A percentile compares a stretch with the other conserved stretches of the same genome.
phyloP scores from a whole-genome alignment of 2,329 filamentous ascomycete genomes.

The Aspergillus sp. region DNA sequence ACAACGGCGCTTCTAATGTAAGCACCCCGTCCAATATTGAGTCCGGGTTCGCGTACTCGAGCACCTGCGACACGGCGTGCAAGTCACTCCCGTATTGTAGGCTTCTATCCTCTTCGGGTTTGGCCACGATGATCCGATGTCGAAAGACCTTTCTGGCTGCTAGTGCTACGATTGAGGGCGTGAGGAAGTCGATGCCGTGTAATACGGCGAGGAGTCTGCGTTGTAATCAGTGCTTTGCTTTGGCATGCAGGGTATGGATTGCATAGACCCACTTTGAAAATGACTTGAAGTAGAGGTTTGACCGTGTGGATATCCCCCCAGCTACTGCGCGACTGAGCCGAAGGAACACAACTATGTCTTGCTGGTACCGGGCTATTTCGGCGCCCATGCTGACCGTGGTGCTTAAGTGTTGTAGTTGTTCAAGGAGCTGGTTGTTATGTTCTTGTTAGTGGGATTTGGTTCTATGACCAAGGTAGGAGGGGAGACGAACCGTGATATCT shows the following conservation, averaged over 20 bases:
- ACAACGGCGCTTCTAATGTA: slow-evolving; percentile 60
- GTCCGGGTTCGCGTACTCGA: slow-evolving; percentile 61
- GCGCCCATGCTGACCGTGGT: slow-evolving; percentile 66
- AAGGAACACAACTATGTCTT: slow-evolving; percentile 85
- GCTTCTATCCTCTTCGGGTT: slow-evolving; percentile 74
- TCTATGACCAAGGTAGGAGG: too few species aligned
- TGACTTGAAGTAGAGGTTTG: slow-evolving; percentile 74
- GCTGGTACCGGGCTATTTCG: slow-evolving; percentile 79
- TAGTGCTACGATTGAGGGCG: slow-evolving; percentile 78
- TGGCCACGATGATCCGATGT: slow-evolving; percentile 74
- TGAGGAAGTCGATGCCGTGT: slow-evolving; percentile 77
- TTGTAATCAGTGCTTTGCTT: background rate
- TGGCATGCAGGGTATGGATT: background rate
- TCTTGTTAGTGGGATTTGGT: background rate
- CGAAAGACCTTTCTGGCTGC: slow-evolving; percentile 85
- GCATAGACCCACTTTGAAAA: slow-evolving; percentile 56
- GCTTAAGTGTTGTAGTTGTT: slow-evolving; percentile 60
- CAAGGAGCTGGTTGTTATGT: slow-evolving; percentile 47
- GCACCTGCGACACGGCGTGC: slow-evolving; percentile 65
- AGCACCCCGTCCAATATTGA: slow-evolving; percentile 62
- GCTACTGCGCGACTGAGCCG: slow-evolving; percentile 83
- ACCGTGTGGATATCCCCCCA: slow-evolving; percentile 73
- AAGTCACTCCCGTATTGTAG: slow-evolving; percentile 89
- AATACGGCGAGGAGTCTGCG: slow-evolving; percentile 67
- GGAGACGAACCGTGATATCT: slow-evolving; percentile 25